Percentiles rank a stretch among this genome's conserved stretches.
These are phyloP conservation scores for Kondoa subrosea DNA, from an alignment of 768 basidiomycete genomes.

Conservation along the genomic window DNA sequence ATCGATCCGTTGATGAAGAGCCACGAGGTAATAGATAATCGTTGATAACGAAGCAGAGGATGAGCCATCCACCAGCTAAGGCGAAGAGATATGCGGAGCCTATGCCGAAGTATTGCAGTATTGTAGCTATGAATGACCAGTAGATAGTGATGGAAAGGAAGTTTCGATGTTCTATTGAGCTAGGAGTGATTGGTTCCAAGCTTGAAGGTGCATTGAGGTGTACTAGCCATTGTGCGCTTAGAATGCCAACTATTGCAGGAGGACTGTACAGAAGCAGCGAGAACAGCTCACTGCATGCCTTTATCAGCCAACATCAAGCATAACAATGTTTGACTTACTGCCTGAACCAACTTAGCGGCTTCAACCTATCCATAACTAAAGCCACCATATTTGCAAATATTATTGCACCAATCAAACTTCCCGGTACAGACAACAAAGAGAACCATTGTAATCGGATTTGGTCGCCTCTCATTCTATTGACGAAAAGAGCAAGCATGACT, in stretches of 20 bases:
- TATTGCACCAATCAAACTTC: constrained; percentile 44
- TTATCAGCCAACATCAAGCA: too few species aligned
- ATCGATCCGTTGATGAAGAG: not conserved
- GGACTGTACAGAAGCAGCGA: constrained; percentile 57
- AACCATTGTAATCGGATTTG: constrained; percentile 27
- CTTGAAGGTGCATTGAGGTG: not conserved
- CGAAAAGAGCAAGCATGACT: constrained; percentile 18
- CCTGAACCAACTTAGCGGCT: constrained; percentile 53
- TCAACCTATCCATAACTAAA: constrained; percentile 46
- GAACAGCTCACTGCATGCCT: constrained; percentile 49
- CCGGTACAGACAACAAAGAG: constrained; percentile 40
- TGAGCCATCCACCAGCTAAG: constrained; percentile 44
- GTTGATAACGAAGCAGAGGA: constrained; percentile 45
- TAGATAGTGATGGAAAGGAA: constrained; percentile 46
- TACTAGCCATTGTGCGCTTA: constrained; percentile 40
- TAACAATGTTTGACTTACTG: too few species aligned
- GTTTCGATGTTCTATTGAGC: constrained; percentile 43
- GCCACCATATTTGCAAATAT: constrained; percentile 56
- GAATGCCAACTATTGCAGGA: constrained; percentile 52
- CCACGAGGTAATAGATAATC: constrained; percentile 27
- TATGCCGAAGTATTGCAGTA: constrained; percentile 46
- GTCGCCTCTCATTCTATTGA: constrained; percentile 22
- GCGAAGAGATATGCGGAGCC: constrained; percentile 66
- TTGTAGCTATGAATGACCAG: constrained; percentile 43
- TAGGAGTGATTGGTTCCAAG: not conserved